Conservation (phyloP, 1,284 basidiomycete genomes). For the Tremellales sp. region DNA sequence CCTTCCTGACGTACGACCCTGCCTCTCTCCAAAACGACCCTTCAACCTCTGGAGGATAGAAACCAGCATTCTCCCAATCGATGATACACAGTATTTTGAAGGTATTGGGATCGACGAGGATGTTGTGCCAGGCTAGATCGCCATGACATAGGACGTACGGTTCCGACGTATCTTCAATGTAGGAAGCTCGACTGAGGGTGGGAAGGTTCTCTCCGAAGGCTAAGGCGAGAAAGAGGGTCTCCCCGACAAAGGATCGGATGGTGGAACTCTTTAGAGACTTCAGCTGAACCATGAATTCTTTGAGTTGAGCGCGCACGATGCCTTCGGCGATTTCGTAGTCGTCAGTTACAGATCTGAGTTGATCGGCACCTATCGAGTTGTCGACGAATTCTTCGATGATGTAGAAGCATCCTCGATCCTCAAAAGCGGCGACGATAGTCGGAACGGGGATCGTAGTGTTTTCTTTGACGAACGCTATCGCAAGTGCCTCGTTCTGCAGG, state of each 20-base stretch:
- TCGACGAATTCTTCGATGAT: conserved; percentile 3
- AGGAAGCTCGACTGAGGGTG: background rate
- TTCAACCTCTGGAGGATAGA: conserved; percentile 12
- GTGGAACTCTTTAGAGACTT: background rate
- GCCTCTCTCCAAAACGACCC: conserved; percentile 8
- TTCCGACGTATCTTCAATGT: background rate
- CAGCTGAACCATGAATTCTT: conserved; percentile 2
- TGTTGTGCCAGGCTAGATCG: conserved; percentile 13
- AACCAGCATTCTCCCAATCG: conserved; percentile 17
- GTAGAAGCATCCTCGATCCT: conserved; percentile 9
- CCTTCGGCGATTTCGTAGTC: too few species aligned
- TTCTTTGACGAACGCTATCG: conserved; percentile 8
- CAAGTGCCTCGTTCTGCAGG: conserved; percentile 7
- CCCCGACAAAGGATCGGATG: background rate
- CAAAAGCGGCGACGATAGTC: conserved; percentile 5
- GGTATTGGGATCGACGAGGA: conserved; percentile 10
- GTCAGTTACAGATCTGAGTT: too few species aligned
- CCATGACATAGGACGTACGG: conserved; percentile 17
- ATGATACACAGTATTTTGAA: conserved; percentile 8
- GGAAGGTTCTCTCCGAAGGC: background rate
- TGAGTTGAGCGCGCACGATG: conserved; percentile 2
- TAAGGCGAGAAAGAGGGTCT: background rate
- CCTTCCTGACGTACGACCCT: too few species aligned
- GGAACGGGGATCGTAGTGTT: conserved; percentile 17
- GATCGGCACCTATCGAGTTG: background rate